Evolutionary conservation across 2,329 filamentous ascomycete species (phyloP).

Genomic region (Aspergillus costaricaensis): DNA sequence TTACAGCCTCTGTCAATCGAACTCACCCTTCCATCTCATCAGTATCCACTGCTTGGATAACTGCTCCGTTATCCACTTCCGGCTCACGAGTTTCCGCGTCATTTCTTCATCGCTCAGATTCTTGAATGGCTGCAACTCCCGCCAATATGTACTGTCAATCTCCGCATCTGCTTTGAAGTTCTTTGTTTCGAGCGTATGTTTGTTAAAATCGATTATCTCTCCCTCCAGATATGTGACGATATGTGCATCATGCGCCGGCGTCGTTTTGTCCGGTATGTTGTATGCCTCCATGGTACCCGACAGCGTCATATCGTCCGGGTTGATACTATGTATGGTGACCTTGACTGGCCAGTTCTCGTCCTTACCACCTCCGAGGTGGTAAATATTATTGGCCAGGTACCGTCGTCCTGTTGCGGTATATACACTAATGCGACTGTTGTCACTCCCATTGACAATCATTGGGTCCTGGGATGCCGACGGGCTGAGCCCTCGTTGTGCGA

Average conservation of each 20-base stretch:
- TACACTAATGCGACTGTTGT: slow-evolving; percentile 37
- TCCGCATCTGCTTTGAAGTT: slow-evolving; percentile 49
- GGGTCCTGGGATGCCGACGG: slow-evolving; percentile 34
- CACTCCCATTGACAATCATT: slow-evolving; percentile 38
- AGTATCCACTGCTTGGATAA: slow-evolving; percentile 50
- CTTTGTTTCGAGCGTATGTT: slow-evolving; percentile 50
- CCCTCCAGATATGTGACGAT: slow-evolving; percentile 70
- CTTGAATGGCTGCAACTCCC: slow-evolving; percentile 51
- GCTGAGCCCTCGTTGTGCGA: slow-evolving; percentile 33
- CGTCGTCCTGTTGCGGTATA: slow-evolving; percentile 40
- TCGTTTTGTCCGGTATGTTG: slow-evolving; percentile 61
- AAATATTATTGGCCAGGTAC: slow-evolving; percentile 35
- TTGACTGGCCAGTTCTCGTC: slow-evolving; percentile 68
- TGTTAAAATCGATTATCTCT: slow-evolving; percentile 67
- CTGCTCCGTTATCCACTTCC: slow-evolving; percentile 46
- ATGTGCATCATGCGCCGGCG: slow-evolving; percentile 44
- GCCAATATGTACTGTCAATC: slow-evolving; percentile 52
- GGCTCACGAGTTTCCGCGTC: slow-evolving; percentile 47
- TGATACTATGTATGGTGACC: slow-evolving; percentile 64
- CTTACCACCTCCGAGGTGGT: slow-evolving; percentile 30
- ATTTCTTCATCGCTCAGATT: slow-evolving; percentile 47
- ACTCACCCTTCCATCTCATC: slow-evolving; percentile 55
- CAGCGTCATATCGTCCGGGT: slow-evolving; percentile 62
- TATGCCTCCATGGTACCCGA: slow-evolving; percentile 71
- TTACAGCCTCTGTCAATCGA: background rate